These are phyloP conservation scores for Alternaria arbusti DNA, from an alignment of 2,329 filamentous ascomycete species.

Conservation along the genomic window DNA sequence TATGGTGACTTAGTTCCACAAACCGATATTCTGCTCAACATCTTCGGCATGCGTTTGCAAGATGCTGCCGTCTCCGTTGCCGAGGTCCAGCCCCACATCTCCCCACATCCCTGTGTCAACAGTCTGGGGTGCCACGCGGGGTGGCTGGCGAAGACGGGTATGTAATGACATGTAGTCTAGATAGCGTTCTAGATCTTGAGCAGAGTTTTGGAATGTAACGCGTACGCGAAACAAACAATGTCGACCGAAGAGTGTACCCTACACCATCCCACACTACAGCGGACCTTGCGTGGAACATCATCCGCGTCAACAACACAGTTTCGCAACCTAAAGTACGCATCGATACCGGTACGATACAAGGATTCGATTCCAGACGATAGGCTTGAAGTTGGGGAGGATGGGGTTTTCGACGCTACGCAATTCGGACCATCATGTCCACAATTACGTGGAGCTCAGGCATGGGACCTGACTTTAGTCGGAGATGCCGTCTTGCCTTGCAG, in stretches of 20 bases:
- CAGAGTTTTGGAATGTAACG: background rate
- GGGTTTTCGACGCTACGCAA: conserved; percentile 39
- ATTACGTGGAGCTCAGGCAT: conserved; percentile 35
- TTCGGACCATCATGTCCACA: conserved; percentile 50
- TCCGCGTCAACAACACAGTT: conserved; percentile 37
- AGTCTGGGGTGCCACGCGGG: background rate
- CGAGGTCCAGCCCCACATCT: conserved; percentile 16
- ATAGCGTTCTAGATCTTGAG: background rate
- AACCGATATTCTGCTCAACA: background rate
- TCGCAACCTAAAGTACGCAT: conserved; percentile 46
- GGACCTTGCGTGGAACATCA: conserved; percentile 26
- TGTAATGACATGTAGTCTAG: too few species aligned
- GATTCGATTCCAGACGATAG: conserved; percentile 30
- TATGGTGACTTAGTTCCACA: background rate
- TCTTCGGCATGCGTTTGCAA: background rate
- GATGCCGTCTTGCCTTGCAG: conserved; percentile 16
- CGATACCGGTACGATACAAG: conserved; percentile 41
- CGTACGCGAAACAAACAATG: background rate
- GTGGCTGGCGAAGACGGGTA: background rate
- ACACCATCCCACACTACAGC: conserved; percentile 19
- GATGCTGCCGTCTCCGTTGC: background rate
- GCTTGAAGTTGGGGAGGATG: conserved; percentile 10
- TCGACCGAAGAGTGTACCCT: conserved; percentile 1
- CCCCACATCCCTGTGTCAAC: conserved; percentile 1
- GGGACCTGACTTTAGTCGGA: conserved; percentile 35